Conservation (phyloP, 371 early-diverging fungal genomes). For the Synchytrium microbalum region DNA sequence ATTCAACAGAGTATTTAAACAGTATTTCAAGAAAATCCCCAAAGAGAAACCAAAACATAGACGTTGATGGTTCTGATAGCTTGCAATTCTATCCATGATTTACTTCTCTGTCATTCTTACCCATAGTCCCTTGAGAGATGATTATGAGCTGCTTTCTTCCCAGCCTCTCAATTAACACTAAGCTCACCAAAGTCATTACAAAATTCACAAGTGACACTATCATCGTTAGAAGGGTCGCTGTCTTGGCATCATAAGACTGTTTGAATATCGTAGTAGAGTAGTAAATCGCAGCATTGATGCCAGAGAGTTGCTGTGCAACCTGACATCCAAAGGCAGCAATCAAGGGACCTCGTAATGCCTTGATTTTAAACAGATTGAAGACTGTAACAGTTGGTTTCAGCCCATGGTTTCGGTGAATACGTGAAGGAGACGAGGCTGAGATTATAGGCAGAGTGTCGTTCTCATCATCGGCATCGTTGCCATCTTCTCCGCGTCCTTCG, state of each 20-base stretch:
- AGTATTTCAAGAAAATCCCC: too few relatives aligned
- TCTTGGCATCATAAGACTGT: constrained; percentile 41
- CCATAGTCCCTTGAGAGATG: constrained; percentile 55
- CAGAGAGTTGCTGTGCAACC: constrained; percentile 74
- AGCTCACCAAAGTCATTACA: constrained; percentile 60
- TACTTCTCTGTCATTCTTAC: too few relatives aligned
- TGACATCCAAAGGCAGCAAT: constrained; percentile 37
- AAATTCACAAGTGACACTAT: constrained; percentile 52
- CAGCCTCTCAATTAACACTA: constrained; percentile 66
- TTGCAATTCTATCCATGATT: too few relatives aligned
- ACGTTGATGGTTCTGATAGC: too few relatives aligned
- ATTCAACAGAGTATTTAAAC: constrained; percentile 31
- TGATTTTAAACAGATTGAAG: constrained; percentile 18
- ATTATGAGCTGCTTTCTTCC: constrained; percentile 77
- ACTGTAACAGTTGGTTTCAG: constrained; percentile 4
- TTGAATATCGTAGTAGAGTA: constrained; percentile 54
- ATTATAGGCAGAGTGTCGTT: not conserved
- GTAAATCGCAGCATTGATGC: constrained; percentile 84
- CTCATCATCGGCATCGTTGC: not conserved
- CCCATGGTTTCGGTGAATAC: not conserved
- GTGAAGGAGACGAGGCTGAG: not conserved
- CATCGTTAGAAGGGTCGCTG: constrained; percentile 18
- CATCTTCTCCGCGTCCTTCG: not conserved
- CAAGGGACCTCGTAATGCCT: constrained; percentile 22
- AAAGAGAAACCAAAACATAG: too few relatives aligned